phyloP scores from a whole-genome alignment of 2,329 filamentous ascomycete genomes.

The Aspergillus amoenus region DNA sequence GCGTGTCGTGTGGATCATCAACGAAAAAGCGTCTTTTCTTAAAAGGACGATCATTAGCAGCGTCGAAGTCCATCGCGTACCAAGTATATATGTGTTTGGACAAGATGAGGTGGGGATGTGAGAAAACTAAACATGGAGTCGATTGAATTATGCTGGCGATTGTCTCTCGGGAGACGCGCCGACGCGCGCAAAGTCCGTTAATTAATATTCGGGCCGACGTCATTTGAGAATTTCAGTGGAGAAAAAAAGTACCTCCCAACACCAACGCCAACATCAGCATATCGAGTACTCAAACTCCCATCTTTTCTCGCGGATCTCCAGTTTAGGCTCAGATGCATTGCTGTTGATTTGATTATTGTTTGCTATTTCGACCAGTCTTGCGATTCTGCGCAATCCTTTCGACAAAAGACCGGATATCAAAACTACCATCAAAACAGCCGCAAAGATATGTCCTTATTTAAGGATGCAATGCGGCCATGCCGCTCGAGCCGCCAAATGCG shows the following conservation, averaged over 20 bases:
- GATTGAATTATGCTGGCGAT: background rate
- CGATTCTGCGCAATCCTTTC: background rate
- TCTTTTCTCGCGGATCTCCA: background rate
- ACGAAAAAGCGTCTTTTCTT: constrained; percentile 66
- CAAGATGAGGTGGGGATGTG: background rate
- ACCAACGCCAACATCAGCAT: background rate
- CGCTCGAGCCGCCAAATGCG: constrained; percentile 19
- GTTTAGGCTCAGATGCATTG: background rate
- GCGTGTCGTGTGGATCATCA: constrained; percentile 42
- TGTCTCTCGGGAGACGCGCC: constrained; percentile 31
- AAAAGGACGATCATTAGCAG: constrained; percentile 53
- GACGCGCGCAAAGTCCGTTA: constrained; percentile 24
- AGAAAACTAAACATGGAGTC: background rate
- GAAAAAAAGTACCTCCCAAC: too few relatives aligned
- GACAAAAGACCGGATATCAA: background rate
- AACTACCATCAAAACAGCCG: background rate
- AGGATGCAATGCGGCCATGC: constrained; percentile 20
- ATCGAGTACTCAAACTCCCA: background rate
- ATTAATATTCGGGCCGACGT: background rate
- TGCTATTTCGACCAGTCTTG: background rate
- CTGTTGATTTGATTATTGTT: background rate
- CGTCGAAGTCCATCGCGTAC: constrained; percentile 35
- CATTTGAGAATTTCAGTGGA: background rate
- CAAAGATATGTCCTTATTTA: constrained; percentile 16
- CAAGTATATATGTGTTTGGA: background rate